Conservation (phyloP, 1,139 yeast genomes). For the Lodderomyces metapsilosis region DNA sequence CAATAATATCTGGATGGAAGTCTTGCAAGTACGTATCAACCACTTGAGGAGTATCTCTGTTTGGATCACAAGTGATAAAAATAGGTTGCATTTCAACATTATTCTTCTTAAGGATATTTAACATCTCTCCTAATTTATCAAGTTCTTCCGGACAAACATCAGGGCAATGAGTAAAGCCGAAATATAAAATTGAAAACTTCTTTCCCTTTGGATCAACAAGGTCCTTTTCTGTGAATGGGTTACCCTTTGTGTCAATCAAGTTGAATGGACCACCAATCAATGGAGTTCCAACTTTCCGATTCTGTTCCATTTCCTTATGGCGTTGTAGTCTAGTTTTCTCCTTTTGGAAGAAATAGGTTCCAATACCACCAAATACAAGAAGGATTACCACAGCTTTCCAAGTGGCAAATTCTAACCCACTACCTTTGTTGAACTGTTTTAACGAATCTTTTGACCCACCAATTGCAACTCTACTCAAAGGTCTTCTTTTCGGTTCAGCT, state of each 20-base stretch:
- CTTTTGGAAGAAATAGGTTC: conserved; percentile 64
- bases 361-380: conserved; percentile 63
- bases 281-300: conserved; percentile 88
- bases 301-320: conserved; percentile 78
- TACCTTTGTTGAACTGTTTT: conserved; percentile 29
- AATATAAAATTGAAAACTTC: conserved; percentile 77
- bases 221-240: conserved; percentile 72
- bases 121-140: conserved; percentile 82
- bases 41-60: conserved; percentile 84
- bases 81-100: conserved; percentile 72
- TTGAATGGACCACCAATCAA: conserved; percentile 88
- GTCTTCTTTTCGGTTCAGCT: conserved; percentile 27
- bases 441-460: conserved; percentile 32
- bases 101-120: conserved; percentile 61
- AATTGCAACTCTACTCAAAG: conserved; percentile 50
- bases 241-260: conserved; percentile 67
- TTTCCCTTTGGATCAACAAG: conserved; percentile 53
- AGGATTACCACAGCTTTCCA: conserved; percentile 81
- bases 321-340: conserved; percentile 74
- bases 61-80: conserved; percentile 95
- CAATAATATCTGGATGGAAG: conserved; percentile 85
- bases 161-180: conserved; percentile 97
- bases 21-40: conserved; percentile 75
- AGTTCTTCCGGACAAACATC: conserved; percentile 98
- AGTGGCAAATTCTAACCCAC: conserved; percentile 63